A percentile compares a stretch with the other conserved stretches of the same genome.
Evolutionary conservation across 1,284 basidiomycete genomes (phyloP).

Genomic region (Hemileia vastatrix): DNA sequence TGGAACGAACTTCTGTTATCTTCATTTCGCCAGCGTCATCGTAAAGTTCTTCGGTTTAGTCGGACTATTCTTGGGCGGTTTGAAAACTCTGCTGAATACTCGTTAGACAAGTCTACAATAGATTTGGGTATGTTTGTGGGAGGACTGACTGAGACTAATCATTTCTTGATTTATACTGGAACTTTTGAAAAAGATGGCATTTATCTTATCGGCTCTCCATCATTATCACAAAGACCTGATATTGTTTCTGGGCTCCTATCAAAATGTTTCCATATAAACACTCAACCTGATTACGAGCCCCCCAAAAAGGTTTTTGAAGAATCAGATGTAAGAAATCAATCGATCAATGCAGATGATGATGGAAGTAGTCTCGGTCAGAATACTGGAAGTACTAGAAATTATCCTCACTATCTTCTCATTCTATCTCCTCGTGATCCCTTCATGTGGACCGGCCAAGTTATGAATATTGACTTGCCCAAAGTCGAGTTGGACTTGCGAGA

Average conservation of each 20-base stretch:
- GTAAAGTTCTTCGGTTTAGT: slow-evolving; percentile 25
- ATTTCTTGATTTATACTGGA: slow-evolving; percentile 89
- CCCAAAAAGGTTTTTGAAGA: slow-evolving; percentile 35
- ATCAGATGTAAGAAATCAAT: slow-evolving; percentile 47
- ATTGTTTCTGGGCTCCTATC: slow-evolving; percentile 69
- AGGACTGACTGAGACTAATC: slow-evolving; percentile 71
- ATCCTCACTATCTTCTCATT: slow-evolving; percentile 64
- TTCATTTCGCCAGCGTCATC: slow-evolving; percentile 22
- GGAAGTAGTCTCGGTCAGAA: slow-evolving; percentile 39
- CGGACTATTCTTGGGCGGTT: slow-evolving; percentile 59
- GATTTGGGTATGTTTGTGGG: slow-evolving; percentile 71
- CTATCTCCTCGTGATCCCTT: slow-evolving; percentile 78
- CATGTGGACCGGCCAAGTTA: slow-evolving; percentile 80
- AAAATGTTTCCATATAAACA: slow-evolving; percentile 57
- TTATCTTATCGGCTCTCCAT: slow-evolving; percentile 81
- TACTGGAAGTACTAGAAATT: too few relatives aligned
- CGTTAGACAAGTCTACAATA: slow-evolving; percentile 59
- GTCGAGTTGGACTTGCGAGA: slow-evolving; percentile 61
- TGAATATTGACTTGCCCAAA: slow-evolving; percentile 51
- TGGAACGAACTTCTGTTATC: slow-evolving; percentile 22
- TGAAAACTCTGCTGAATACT: slow-evolving; percentile 91
- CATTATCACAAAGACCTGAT: slow-evolving; percentile 72
- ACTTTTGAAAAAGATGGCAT: slow-evolving; percentile 79
- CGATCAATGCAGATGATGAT: slow-evolving; percentile 48
- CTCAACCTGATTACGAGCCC: slow-evolving; percentile 28